Evolutionary conservation across 78 protist species (phyloP), one percentile per base, ranked within the genome.

Genomic region (Dictyostelium citrinum): DNA sequence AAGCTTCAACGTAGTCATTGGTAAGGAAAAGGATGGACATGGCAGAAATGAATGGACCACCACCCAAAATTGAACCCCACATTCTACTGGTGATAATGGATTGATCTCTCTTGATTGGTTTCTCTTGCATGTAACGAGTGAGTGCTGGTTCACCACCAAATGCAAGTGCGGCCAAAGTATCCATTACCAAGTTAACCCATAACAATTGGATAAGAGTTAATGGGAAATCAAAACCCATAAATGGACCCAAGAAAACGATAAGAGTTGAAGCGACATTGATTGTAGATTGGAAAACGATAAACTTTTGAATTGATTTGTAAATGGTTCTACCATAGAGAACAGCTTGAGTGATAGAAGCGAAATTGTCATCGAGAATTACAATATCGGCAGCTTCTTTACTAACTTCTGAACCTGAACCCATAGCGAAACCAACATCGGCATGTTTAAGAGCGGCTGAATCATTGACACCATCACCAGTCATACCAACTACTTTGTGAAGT

Each of bases 171-270:
- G 98, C 99, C 11, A 98, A 27, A 5, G 98, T 97, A 84, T 97
- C 98, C 98, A 98, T 98, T 45, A 98, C 97, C 20, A 97, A 68
- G 46, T 98, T 98, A 45, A 97, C 99, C 99, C 99, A 98, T n/a
- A 98, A 67, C 22, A 97, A 80, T 70, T 98, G 99, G 12, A 97
- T 90, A 22, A 96, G 61, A 6, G 97, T 97, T 12, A 98, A 60
- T 29, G 99, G 99, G 75, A 82, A 83, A 70, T 91, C 95, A 49
- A 78, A 58, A n/a, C 95, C 97, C 81, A 83, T 84, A 46, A 95
- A 95, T 72, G 96, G 93, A 37, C 97, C 98, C 41, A 97, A 39
- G 84, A 97, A 91, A 14, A 91, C 97, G 82, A 96, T 93, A 45
- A 92, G 64, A 33, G 95, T 67, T n/a, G 98, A 91, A n/a, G 96